Percentiles rank a stretch among this genome's conserved stretches.
Evolutionary conservation across 177 flowering plant species (phyloP).

Genomic region (Vitis hybrid): DNA sequence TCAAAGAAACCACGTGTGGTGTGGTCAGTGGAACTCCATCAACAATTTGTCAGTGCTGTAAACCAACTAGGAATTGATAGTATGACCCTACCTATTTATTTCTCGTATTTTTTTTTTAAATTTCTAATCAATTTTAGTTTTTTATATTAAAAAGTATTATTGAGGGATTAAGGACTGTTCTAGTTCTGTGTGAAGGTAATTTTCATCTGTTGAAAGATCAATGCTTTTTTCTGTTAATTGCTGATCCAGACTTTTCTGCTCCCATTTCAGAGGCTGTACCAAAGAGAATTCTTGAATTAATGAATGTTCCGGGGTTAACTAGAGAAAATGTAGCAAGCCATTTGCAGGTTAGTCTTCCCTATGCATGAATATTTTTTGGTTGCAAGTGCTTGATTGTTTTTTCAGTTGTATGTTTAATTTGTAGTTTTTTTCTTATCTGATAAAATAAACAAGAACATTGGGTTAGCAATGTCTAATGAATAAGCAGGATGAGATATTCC

Average conservation of each 20-base stretch:
- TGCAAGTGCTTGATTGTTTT: background rate
- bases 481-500: too few species aligned
- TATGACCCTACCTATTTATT: slow-evolving; percentile 38
- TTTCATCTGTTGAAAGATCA: background rate
- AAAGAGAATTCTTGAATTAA: slow-evolving; percentile 84
- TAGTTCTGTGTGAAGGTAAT: background rate
- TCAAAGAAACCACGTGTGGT: slow-evolving; percentile 90
- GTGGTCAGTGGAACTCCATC: slow-evolving; percentile 93
- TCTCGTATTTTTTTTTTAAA: background rate
- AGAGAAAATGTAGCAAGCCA: slow-evolving; percentile 96
- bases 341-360: slow-evolving; percentile 67
- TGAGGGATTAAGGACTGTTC: background rate
- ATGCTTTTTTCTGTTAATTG: slow-evolving; percentile 4
- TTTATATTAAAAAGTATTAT: background rate
- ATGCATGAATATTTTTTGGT: background rate
- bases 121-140: background rate
- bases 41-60: slow-evolving; percentile 85
- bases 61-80: slow-evolving; percentile 91
- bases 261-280: slow-evolving; percentile 88
- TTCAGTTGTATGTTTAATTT: background rate
- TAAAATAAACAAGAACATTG: background rate
- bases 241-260: slow-evolving; percentile 13
- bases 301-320: slow-evolving; percentile 90
- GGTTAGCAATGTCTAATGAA: too few species aligned
- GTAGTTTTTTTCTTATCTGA: background rate